Conservation (phyloP, 2,329 filamentous ascomycete species). For the Dactylonectria macrodidyma region DNA sequence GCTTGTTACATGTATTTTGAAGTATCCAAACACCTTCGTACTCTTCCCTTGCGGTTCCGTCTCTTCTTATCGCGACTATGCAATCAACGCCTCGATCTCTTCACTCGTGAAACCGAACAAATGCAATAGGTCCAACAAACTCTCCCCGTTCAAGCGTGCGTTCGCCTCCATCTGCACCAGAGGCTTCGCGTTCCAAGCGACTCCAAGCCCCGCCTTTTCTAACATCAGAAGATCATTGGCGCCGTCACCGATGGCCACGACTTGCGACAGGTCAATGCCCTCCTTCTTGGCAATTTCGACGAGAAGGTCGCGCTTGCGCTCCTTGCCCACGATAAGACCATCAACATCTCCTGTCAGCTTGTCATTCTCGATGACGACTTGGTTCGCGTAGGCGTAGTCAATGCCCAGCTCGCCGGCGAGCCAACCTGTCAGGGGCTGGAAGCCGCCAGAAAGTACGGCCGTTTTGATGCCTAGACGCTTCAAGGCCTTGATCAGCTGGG, state of each 20-base stretch:
- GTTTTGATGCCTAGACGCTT: slow-evolving; percentile 87
- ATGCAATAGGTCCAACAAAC: slow-evolving; percentile 80
- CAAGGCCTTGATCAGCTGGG: slow-evolving; percentile 80
- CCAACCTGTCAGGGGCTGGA: slow-evolving; percentile 90
- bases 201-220: slow-evolving; percentile 79
- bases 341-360: slow-evolving; percentile 80
- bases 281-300: slow-evolving; percentile 79
- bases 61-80: slow-evolving; percentile 31
- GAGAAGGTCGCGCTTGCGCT: slow-evolving; percentile 81
- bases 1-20: slow-evolving; percentile 28
- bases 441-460: slow-evolving; percentile 93
- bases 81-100: slow-evolving; percentile 61
- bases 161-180: slow-evolving; percentile 84
- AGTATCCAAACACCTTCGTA: slow-evolving; percentile 29
- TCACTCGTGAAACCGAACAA: slow-evolving; percentile 80
- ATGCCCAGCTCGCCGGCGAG: slow-evolving; percentile 85
- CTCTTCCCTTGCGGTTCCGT: slow-evolving; percentile 28
- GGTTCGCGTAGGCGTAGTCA: slow-evolving; percentile 91
- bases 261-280: slow-evolving; percentile 74
- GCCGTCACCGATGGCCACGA: slow-evolving; percentile 84
- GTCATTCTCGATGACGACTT: slow-evolving; percentile 76
- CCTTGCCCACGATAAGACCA: slow-evolving; percentile 81
- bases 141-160: slow-evolving; percentile 79
- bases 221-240: slow-evolving; percentile 90
- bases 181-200: slow-evolving; percentile 89